These are phyloP conservation scores for Withania somnifera DNA, from an alignment of 305 asterid species.

Conservation along the genomic window DNA sequence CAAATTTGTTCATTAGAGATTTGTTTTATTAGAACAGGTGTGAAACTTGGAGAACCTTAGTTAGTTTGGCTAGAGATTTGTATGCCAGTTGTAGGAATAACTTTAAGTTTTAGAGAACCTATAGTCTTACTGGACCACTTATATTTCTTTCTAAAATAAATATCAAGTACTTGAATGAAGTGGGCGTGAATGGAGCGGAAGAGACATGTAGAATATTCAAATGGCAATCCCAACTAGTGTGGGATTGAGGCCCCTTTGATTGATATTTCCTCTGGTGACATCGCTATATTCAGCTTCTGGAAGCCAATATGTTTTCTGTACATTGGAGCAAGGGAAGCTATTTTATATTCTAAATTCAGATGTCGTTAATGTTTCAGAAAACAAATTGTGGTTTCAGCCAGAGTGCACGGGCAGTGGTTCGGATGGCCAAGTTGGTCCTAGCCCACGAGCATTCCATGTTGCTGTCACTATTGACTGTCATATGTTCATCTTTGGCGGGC, in stretches of 20 bases:
- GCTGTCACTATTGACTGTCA: slow-evolving; percentile 84
- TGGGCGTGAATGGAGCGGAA: not conserved
- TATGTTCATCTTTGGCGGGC: slow-evolving; percentile 94
- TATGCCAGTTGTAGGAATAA: not conserved
- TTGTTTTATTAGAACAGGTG: not conserved
- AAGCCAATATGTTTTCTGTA: not conserved
- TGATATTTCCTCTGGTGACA: not conserved
- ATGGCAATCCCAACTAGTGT: not conserved
- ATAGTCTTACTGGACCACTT: not conserved
- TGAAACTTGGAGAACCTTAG: not conserved
- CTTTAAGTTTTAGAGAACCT: not conserved
- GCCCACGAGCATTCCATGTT: slow-evolving; percentile 85
- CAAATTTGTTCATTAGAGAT: not conserved
- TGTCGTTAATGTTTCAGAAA: slow-evolving; percentile 46
- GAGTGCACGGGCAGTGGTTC: slow-evolving; percentile 74
- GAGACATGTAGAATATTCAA: not conserved
- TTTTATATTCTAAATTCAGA: slow-evolving; percentile 1
- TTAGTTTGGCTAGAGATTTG: not conserved
- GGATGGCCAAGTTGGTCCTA: slow-evolving; percentile 71
- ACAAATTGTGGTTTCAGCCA: slow-evolving; percentile 81
- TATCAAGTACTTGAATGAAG: not conserved
- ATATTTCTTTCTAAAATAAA: not conserved
- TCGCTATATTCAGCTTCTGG: not conserved
- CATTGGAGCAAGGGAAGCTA: not conserved
- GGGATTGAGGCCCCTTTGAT: not conserved